Percentiles rank a stretch among this genome's conserved stretches.
Conservation (phyloP, 2,329 filamentous ascomycete genomes). For the Trichophyton simii region DNA sequence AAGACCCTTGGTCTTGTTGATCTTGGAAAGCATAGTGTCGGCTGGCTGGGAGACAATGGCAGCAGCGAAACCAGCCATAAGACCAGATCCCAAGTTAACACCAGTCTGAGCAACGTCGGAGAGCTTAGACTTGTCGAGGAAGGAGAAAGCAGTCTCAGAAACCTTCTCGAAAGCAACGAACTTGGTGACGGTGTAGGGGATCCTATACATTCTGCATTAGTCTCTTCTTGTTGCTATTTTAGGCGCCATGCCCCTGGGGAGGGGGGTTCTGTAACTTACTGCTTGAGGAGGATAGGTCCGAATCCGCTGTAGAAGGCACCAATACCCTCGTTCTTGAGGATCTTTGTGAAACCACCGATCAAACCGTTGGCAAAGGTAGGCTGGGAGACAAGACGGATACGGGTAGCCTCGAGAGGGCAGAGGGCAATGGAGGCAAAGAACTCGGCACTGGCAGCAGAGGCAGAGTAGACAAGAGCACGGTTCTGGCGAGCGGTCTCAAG, state of each 20-base stretch:
- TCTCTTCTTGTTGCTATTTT: neutral
- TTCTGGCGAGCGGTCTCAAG: slow-evolving; percentile 66
- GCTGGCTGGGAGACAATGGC: slow-evolving; percentile 79
- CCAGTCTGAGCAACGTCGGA: slow-evolving; percentile 59
- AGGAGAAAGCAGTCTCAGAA: slow-evolving; percentile 56
- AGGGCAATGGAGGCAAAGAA: slow-evolving; percentile 57
- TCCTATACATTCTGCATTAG: slow-evolving; percentile 36
- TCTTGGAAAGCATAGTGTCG: slow-evolving; percentile 89
- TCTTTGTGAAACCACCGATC: slow-evolving; percentile 68
- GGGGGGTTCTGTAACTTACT: slow-evolving; percentile 38
- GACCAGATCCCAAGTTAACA: slow-evolving; percentile 74
- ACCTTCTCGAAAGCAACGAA: slow-evolving; percentile 92
- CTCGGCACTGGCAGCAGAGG: slow-evolving; percentile 47
- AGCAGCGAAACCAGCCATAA: slow-evolving; percentile 77
- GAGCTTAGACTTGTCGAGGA: slow-evolving; percentile 57
- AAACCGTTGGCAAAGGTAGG: slow-evolving; percentile 74
- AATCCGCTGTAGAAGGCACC: slow-evolving; percentile 86
- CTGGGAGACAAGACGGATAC: slow-evolving; percentile 84
- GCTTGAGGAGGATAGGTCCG: slow-evolving; percentile 76
- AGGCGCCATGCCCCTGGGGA: neutral
- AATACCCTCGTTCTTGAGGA: slow-evolving; percentile 67
- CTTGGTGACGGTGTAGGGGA: slow-evolving; percentile 91
- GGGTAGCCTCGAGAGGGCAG: slow-evolving; percentile 83
- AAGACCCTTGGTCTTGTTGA: slow-evolving; percentile 86
- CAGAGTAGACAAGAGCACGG: slow-evolving; percentile 70